phyloP scores from a whole-genome alignment of 805 yeast genomes.

The Lachancea thermotolerans region DNA sequence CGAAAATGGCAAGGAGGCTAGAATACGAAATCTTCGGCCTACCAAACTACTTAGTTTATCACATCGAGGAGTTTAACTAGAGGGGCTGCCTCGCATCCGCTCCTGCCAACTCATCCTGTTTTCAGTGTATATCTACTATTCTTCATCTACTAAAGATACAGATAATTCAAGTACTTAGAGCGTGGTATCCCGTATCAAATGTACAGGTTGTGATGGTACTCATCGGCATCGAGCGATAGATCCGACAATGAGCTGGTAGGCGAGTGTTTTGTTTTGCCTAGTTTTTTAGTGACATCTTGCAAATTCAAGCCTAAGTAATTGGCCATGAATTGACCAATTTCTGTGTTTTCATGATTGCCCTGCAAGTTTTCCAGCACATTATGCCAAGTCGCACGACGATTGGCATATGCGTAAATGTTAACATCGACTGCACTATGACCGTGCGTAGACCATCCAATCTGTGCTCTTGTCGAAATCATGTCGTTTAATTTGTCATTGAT shows the following conservation, averaged over 20 bases:
- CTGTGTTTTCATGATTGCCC: slow-evolving; percentile 85
- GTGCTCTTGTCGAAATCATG: slow-evolving; percentile 74
- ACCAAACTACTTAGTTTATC: slow-evolving; percentile 91
- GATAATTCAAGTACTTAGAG: neutral
- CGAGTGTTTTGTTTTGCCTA: slow-evolving; percentile 45
- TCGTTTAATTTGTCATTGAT: slow-evolving; percentile 49
- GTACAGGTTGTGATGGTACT: slow-evolving; percentile 8
- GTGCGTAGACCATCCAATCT: slow-evolving; percentile 94
- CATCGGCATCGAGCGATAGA: slow-evolving; percentile 8
- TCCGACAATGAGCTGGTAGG: slow-evolving; percentile 22
- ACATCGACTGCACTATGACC: slow-evolving; percentile 97
- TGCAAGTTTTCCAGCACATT: slow-evolving; percentile 42
- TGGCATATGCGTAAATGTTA: slow-evolving; percentile 77
- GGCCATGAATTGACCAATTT: slow-evolving; percentile 71
- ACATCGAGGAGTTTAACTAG: slow-evolving; percentile 55
- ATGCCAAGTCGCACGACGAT: slow-evolving; percentile 39
- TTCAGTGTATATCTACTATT: neutral
- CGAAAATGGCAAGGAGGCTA: slow-evolving; percentile 93
- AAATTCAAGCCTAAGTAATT: slow-evolving; percentile 43
- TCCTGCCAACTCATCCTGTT: too few relatives aligned
- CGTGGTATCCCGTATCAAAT: too few relatives aligned
- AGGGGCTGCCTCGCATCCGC: too few relatives aligned
- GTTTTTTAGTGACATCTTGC: slow-evolving; percentile 40
- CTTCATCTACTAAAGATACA: neutral
- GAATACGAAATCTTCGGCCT: slow-evolving; percentile 89